Evolutionary conservation across 1,284 basidiomycete species (phyloP).

Genomic region (Neolentinus lepideus): DNA sequence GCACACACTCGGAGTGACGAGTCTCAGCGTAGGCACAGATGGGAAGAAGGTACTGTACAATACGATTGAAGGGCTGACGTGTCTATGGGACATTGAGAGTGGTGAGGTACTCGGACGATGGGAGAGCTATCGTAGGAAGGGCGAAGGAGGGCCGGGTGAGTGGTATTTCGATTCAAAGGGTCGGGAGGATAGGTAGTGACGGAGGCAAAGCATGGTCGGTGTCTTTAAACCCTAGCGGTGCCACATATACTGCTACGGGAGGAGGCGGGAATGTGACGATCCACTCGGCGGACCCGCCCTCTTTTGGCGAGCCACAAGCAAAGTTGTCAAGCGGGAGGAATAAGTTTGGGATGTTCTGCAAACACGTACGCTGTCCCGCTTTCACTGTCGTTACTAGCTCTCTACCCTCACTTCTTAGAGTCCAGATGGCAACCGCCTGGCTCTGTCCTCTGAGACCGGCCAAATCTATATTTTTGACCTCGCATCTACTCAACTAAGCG

Average conservation of each 20-base stretch:
- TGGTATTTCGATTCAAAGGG: constrained; percentile 11
- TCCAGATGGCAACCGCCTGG: constrained; percentile 75
- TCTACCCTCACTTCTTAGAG: constrained; percentile 49
- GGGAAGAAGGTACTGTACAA: constrained; percentile 67
- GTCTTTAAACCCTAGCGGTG: constrained; percentile 66
- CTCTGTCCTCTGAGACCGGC: constrained; percentile 73
- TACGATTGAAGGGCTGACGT: constrained; percentile 75
- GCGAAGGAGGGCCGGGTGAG: constrained; percentile 63
- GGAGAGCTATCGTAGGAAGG: constrained; percentile 62
- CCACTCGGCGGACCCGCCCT: constrained; percentile 50
- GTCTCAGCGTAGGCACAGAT: constrained; percentile 58
- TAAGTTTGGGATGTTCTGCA: constrained; percentile 78
- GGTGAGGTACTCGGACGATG: constrained; percentile 53
- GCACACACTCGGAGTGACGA: constrained; percentile 71
- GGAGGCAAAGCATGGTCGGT: constrained; percentile 65
- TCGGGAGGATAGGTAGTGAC: neutral
- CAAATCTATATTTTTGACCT: constrained; percentile 79
- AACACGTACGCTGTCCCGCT: constrained; percentile 49
- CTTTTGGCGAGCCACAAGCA: constrained; percentile 54
- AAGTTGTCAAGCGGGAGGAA: constrained; percentile 61
- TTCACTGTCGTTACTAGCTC: constrained; percentile 10
- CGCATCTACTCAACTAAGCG: constrained; percentile 51
- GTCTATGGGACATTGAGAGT: constrained; percentile 58
- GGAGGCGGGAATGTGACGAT: constrained; percentile 67
- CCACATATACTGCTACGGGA: constrained; percentile 74